Evolutionary conservation across 1,284 basidiomycete genomes (phyloP).

Genomic region (Rhodotorula sp.): DNA sequence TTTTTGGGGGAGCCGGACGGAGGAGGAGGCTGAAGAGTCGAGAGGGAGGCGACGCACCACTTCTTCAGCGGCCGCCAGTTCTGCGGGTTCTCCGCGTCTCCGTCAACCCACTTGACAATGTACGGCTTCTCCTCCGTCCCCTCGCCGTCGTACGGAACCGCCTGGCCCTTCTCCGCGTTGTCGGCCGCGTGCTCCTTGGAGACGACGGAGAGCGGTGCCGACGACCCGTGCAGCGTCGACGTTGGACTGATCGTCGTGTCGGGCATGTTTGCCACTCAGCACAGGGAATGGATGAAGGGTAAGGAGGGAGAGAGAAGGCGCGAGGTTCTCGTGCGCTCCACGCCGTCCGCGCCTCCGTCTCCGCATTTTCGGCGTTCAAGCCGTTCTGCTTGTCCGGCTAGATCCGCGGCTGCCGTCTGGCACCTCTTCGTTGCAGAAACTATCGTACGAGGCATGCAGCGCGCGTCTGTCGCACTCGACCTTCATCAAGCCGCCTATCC

Average conservation of each 20-base stretch:
- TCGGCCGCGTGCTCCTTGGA: background rate
- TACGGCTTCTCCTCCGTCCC: constrained; percentile 34
- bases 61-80: constrained; percentile 16
- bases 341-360: too few species aligned
- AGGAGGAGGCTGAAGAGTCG: background rate
- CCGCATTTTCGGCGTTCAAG: too few species aligned
- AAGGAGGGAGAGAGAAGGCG: background rate
- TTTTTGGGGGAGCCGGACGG: too few species aligned
- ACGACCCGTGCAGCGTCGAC: constrained; percentile 18
- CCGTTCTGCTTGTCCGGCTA: too few species aligned
- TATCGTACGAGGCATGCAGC: too few species aligned
- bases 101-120: constrained; percentile 35
- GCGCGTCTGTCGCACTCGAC: too few species aligned
- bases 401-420: too few species aligned
- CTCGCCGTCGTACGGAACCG: constrained; percentile 25
- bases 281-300: background rate
- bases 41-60: constrained; percentile 19
- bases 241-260: constrained; percentile 12
- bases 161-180: constrained; percentile 4
- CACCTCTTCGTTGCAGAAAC: too few species aligned
- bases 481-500: too few species aligned
- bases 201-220: background rate
- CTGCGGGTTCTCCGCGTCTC: constrained; percentile 35
- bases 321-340: background rate
- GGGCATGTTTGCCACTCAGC: background rate